phyloP scores from a whole-genome alignment of 169 alveolate species.

The Cyclospora cayetanensis region DNA sequence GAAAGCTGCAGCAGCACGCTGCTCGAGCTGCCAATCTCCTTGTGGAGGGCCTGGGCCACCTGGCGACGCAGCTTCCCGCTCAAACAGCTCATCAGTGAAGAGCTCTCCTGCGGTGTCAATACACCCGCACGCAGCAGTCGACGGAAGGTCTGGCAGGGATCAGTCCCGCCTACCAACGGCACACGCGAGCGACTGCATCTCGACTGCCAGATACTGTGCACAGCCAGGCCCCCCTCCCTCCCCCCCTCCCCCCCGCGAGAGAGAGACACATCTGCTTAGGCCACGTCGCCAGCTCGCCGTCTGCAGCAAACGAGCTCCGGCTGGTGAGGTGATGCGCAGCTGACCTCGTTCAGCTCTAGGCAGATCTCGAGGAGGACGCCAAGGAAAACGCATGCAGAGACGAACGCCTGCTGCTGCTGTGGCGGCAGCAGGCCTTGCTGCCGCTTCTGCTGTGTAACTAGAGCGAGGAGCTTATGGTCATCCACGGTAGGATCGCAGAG shows the following conservation, averaged over 20 bases:
- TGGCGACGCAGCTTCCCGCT: slow-evolving; percentile 10
- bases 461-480: neutral
- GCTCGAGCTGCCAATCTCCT: neutral
- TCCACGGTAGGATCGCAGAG: neutral
- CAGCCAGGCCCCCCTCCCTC: too few relatives aligned
- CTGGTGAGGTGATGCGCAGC: too few relatives aligned
- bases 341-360: slow-evolving; percentile 15
- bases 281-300: too few relatives aligned
- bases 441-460: slow-evolving; percentile 20
- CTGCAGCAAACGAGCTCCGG: too few relatives aligned
- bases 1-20: slow-evolving; percentile 1
- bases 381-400: slow-evolving; percentile 24
- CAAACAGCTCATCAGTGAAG: neutral
- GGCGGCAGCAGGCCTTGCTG: slow-evolving; percentile 17
- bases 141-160: too few relatives aligned
- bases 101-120: slow-evolving; percentile 23
- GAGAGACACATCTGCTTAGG: too few relatives aligned
- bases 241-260: too few relatives aligned
- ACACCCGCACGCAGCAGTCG: too few relatives aligned
- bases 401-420: slow-evolving; percentile 49
- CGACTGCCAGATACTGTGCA: too few relatives aligned
- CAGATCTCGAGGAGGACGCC: neutral
- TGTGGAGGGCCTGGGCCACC: neutral
- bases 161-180: too few relatives aligned
- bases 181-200: too few relatives aligned